phyloP scores from a whole-genome alignment of 2,329 filamentous ascomycete genomes.

The Ceratocystis harringtonii region DNA sequence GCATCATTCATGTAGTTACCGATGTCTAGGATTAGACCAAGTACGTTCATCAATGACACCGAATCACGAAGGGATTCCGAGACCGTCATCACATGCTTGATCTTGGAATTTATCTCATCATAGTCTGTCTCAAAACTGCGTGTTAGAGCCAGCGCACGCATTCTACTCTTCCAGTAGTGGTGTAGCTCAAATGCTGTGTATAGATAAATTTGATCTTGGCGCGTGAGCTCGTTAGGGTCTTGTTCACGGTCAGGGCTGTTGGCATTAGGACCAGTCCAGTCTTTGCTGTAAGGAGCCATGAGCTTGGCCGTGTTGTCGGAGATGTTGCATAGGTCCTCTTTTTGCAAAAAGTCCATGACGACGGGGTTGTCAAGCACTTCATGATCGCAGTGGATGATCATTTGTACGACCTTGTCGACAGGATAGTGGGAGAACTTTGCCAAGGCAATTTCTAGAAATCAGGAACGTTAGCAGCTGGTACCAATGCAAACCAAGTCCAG shows the following conservation, averaged over 20 bases:
- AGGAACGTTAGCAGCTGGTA: conserved; percentile 24
- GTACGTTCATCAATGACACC: conserved; percentile 85
- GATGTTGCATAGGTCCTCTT: conserved; percentile 82
- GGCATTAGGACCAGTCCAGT: conserved; percentile 57
- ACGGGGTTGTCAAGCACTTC: conserved; percentile 79
- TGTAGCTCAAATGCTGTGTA: conserved; percentile 87
- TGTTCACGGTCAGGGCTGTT: conserved; percentile 59
- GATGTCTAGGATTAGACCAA: conserved; percentile 90
- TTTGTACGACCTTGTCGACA: conserved; percentile 72
- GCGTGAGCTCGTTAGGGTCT: conserved; percentile 74
- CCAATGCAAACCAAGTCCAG: background rate
- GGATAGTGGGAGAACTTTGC: conserved; percentile 80
- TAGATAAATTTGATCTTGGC: conserved; percentile 90
- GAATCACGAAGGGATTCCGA: conserved; percentile 85
- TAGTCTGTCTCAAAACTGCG: conserved; percentile 77
- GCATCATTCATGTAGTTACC: conserved; percentile 99
- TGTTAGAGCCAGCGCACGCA: conserved; percentile 76
- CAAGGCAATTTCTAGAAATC: conserved; percentile 58
- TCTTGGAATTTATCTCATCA: conserved; percentile 73
- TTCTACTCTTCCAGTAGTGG: conserved; percentile 97
- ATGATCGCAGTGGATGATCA: conserved; percentile 89
- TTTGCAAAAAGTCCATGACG: conserved; percentile 92
- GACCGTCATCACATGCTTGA: conserved; percentile 71
- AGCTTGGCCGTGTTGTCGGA: conserved; percentile 80
- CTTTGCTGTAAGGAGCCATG: conserved; percentile 89